These are phyloP conservation scores for Lepiota venenata DNA, from an alignment of 768 basidiomycete species.

Conservation along the genomic window DNA sequence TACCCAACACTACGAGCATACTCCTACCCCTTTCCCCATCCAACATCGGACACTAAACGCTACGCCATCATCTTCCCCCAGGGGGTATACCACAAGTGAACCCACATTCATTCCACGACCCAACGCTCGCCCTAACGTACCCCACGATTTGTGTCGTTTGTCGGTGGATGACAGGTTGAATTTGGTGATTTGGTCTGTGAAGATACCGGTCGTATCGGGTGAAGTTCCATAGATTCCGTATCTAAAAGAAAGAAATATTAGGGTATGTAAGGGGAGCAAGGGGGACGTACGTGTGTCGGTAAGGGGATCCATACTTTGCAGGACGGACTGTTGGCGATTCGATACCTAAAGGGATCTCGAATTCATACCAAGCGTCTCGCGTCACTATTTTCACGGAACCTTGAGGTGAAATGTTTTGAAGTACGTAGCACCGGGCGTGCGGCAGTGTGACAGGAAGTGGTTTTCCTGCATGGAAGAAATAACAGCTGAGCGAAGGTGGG, in stretches of 20 bases:
- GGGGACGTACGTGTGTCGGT: not conserved
- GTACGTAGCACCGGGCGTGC: not conserved
- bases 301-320: not conserved
- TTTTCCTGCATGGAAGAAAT: not conserved
- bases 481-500: not conserved
- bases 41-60: not conserved
- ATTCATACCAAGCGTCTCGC: not conserved
- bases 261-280: too few relatives aligned
- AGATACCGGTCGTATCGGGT: not conserved
- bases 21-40: conserved; percentile 4
- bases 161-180: not conserved
- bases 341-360: not conserved
- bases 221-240: conserved; percentile 1
- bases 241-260: too few relatives aligned
- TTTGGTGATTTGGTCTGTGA: conserved; percentile 5
- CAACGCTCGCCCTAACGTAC: not conserved
- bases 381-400: not conserved
- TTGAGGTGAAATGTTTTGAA: not conserved
- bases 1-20: conserved; percentile 5
- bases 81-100: not conserved
- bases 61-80: conserved; percentile 6
- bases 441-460: not conserved
- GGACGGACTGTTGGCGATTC: not conserved
- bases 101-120: conserved; percentile 6
- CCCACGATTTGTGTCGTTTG: not conserved